Conservation (phyloP, 805 yeast genomes). For the Ogataea dorogensis region DNA sequence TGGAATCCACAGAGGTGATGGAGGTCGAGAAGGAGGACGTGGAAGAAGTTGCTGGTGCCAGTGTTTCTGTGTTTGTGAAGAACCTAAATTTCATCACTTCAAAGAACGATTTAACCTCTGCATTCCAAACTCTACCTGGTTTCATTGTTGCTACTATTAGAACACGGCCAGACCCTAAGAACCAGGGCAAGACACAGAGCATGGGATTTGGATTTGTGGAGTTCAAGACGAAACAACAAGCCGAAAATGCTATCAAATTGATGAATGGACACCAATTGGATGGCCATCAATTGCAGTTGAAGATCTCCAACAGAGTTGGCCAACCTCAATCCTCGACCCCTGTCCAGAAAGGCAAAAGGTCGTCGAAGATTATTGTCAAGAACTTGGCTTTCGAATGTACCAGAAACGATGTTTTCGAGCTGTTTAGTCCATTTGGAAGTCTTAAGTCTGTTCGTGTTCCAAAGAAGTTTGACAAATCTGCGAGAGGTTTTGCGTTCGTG, state of each 20-base stretch:
- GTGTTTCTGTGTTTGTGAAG: conserved; percentile 87
- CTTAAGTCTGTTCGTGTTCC: conserved; percentile 94
- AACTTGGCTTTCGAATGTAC: conserved; percentile 96
- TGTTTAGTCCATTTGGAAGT: conserved; percentile 93
- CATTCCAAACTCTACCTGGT: conserved; percentile 73
- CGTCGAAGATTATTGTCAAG: conserved; percentile 88
- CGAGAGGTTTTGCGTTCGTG: conserved; percentile 97
- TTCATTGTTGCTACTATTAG: conserved; percentile 80
- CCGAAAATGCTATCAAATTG: conserved; percentile 67
- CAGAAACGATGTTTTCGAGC: conserved; percentile 86
- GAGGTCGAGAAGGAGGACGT: conserved; percentile 27
- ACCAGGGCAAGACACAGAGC: conserved; percentile 62
- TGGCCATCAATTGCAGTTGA: conserved; percentile 88
- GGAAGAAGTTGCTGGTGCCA: conserved; percentile 56
- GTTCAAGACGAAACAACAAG: conserved; percentile 74
- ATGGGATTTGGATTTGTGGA: conserved; percentile 99
- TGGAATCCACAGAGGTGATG: conserved; percentile 21
- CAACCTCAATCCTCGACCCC: conserved; percentile 41
- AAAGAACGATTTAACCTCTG: conserved; percentile 47
- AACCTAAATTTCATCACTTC: conserved; percentile 87
- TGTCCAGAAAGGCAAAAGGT: conserved; percentile 39
- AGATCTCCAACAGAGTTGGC: conserved; percentile 71
- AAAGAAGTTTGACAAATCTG: conserved; percentile 89
- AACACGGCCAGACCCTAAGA: conserved; percentile 83
- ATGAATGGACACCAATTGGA: conserved; percentile 78